Evolutionary conservation across 305 asterid species (phyloP).

Genomic region (Fraxinus floribunda): DNA sequence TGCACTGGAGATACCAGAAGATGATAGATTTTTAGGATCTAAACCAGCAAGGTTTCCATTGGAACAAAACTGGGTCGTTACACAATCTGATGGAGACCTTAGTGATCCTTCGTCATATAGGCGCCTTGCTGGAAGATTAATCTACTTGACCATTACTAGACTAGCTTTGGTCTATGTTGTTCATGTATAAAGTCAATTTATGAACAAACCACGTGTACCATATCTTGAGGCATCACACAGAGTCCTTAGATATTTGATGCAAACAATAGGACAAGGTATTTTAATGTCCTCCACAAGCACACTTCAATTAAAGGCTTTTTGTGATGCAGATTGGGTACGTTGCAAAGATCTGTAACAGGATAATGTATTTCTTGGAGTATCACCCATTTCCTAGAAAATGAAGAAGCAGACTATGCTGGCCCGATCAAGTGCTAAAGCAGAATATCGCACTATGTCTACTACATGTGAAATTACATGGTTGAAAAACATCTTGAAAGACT

Average conservation of each 20-base stretch:
- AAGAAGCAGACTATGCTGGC: too few species aligned
- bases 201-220: not conserved
- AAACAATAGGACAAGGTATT: not conserved
- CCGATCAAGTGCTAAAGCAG: too few species aligned
- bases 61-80: not conserved
- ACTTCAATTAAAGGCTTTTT: not conserved
- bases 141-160: too few species aligned
- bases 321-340: not conserved
- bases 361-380: too few species aligned
- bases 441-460: too few species aligned
- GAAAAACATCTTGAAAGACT: too few species aligned
- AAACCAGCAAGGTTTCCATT: not conserved
- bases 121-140: too few species aligned
- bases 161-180: not conserved
- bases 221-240: not conserved
- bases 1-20: not conserved
- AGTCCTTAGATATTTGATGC: not conserved
- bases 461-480: too few species aligned
- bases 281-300: not conserved
- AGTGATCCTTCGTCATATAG: too few species aligned
- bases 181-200: not conserved
- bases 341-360: too few species aligned
- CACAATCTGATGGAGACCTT: not conserved
- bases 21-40: not conserved
- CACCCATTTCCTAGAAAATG: too few species aligned